Conservation (phyloP, 2,329 filamentous ascomycete genomes). For the Diaporthe eres region DNA sequence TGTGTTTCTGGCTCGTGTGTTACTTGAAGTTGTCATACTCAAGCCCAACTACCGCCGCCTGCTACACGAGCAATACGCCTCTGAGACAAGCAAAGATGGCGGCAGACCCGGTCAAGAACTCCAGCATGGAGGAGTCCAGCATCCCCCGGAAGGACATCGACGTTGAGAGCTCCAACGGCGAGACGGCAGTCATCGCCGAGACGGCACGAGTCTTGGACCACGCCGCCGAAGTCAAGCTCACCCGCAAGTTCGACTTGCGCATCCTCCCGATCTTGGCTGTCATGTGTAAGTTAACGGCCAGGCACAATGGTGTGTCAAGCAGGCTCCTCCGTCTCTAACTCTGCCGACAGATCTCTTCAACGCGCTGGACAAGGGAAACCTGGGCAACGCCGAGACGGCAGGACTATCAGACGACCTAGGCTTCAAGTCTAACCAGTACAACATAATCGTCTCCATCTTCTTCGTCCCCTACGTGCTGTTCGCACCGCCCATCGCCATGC, state of each 20-base stretch:
- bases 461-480: slow-evolving; percentile 81
- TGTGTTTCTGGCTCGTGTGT: not conserved
- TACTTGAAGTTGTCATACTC: slow-evolving; percentile 18
- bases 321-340: not conserved
- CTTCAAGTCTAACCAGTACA: slow-evolving; percentile 76
- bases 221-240: slow-evolving; percentile 58
- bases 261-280: slow-evolving; percentile 59
- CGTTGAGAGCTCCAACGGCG: slow-evolving; percentile 46
- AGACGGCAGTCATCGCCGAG: slow-evolving; percentile 45
- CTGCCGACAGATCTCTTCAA: slow-evolving; percentile 57
- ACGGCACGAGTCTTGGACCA: slow-evolving; percentile 53
- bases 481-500: slow-evolving; percentile 74
- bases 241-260: slow-evolving; percentile 61
- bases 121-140: slow-evolving; percentile 33
- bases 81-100: slow-evolving; percentile 13
- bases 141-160: slow-evolving; percentile 38
- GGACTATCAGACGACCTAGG: slow-evolving; percentile 66
- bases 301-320: not conserved
- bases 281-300: slow-evolving; percentile 53
- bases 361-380: slow-evolving; percentile 64
- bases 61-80: not conserved
- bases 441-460: slow-evolving; percentile 78
- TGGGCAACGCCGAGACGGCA: slow-evolving; percentile 71
- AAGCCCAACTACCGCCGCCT: slow-evolving; percentile 2
- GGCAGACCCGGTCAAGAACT: slow-evolving; percentile 31